Percentiles rank a stretch among this genome's conserved stretches.
Evolutionary conservation across 768 basidiomycete genomes (phyloP).

Genomic region (Russula foetens): DNA sequence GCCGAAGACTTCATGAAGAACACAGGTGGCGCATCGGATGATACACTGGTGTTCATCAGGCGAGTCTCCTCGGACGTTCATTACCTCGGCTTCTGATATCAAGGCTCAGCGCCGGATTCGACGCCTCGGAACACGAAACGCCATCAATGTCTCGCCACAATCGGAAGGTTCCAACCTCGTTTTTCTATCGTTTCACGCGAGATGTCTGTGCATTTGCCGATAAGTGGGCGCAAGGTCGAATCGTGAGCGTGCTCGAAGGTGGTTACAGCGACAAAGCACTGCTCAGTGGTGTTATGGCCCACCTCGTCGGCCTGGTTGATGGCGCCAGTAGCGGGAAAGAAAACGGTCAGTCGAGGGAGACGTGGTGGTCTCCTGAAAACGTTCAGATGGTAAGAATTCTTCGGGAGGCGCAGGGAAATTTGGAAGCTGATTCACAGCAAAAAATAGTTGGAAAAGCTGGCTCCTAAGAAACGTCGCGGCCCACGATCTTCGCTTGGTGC

Average conservation of each 20-base stretch:
- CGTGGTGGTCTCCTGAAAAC: conserved; percentile 27
- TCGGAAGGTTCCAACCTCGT: conserved; percentile 80
- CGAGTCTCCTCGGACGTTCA: conserved; percentile 23
- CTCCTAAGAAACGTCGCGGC: conserved; percentile 14
- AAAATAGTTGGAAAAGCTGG: conserved; percentile 13
- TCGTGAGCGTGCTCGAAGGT: conserved; percentile 90
- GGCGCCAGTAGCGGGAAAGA: conserved; percentile 4
- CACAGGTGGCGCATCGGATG: conserved; percentile 57
- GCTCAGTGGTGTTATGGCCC: conserved; percentile 75
- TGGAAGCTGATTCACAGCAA: background rate
- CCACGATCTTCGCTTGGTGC: conserved; percentile 1
- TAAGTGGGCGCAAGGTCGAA: conserved; percentile 51
- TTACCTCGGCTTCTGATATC: conserved; percentile 1
- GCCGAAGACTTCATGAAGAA: conserved; percentile 63
- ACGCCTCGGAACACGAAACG: conserved; percentile 90
- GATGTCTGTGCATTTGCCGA: conserved; percentile 64
- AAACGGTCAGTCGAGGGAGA: background rate
- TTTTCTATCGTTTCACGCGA: conserved; percentile 75
- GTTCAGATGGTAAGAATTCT: conserved; percentile 10
- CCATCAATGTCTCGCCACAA: conserved; percentile 86
- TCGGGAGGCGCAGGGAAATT: background rate
- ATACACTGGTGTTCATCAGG: conserved; percentile 86
- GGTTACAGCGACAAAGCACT: conserved; percentile 91
- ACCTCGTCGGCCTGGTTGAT: conserved; percentile 59
- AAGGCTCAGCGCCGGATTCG: conserved; percentile 74